A percentile compares a stretch with the other conserved stretches of the same genome.
These are phyloP conservation scores for Starmerella apicola DNA, from an alignment of 805 yeast species.

Conservation along the genomic window DNA sequence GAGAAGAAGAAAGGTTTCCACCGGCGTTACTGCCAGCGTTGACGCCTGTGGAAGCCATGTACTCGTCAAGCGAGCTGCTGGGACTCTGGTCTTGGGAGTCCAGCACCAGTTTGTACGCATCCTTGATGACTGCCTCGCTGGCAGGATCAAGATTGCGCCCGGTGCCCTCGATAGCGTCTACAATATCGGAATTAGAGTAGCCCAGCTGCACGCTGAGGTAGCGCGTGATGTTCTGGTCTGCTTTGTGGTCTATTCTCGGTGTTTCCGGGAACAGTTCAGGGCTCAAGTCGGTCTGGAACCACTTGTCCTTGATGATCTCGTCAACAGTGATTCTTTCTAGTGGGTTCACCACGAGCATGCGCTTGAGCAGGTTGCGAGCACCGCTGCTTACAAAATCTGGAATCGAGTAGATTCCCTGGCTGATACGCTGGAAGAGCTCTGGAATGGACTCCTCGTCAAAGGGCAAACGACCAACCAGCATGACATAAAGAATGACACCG, in stretches of 20 bases:
- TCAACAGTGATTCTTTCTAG: conserved; percentile 83
- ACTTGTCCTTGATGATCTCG: conserved; percentile 84
- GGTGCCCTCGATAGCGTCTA: conserved; percentile 38
- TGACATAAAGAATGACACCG: conserved; percentile 88
- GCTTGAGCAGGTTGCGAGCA: conserved; percentile 67
- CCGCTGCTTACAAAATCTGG: conserved; percentile 81
- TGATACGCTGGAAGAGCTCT: conserved; percentile 79
- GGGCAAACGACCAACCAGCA: conserved; percentile 91
- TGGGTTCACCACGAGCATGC: conserved; percentile 92
- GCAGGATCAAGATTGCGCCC: conserved; percentile 33
- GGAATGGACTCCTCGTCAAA: conserved; percentile 96
- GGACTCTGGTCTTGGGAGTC: conserved; percentile 47
- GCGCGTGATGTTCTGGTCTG: conserved; percentile 64
- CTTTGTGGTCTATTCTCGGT: conserved; percentile 18
- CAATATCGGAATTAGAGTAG: conserved; percentile 69
- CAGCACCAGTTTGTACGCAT: conserved; percentile 71
- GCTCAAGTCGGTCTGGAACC: conserved; percentile 77
- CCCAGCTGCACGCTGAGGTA: conserved; percentile 79
- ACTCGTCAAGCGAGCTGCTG: conserved; percentile 17
- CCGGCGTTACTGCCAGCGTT: conserved; percentile 1
- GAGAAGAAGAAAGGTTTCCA: not conserved
- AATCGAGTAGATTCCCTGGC: conserved; percentile 81
- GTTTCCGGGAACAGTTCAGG: conserved; percentile 62
- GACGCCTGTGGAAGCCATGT: conserved; percentile 11
- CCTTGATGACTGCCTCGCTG: conserved; percentile 58